These are phyloP conservation scores for Pouteria campechiana DNA, from an alignment of 179 eudicot species.

Conservation along the genomic window DNA sequence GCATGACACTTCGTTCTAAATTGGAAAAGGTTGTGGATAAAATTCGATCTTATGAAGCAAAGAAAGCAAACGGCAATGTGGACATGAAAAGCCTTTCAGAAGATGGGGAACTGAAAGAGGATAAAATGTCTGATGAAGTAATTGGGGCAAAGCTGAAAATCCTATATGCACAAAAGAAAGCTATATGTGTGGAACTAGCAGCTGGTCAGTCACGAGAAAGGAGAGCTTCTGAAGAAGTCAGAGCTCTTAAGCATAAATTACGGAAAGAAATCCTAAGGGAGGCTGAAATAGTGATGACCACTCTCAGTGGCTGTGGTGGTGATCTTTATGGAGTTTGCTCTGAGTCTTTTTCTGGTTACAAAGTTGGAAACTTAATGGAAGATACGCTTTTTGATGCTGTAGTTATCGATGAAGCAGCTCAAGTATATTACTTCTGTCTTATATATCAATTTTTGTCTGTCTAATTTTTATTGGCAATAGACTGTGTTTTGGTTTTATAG, in stretches of 20 bases:
- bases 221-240: slow-evolving; percentile 68
- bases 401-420: slow-evolving; percentile 98
- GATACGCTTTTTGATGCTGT: slow-evolving; percentile 85
- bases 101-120: slow-evolving; percentile 31
- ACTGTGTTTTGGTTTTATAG: slow-evolving; percentile 1
- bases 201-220: slow-evolving; percentile 70
- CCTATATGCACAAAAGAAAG: slow-evolving; percentile 65
- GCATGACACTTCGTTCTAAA: slow-evolving; percentile 51
- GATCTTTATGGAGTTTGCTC: slow-evolving; percentile 86
- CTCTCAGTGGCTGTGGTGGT: slow-evolving; percentile 99
- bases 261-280: slow-evolving; percentile 74
- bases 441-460: neutral
- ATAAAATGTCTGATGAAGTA: slow-evolving; percentile 47
- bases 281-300: slow-evolving; percentile 92
- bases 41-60: slow-evolving; percentile 70
- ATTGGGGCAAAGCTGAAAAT: slow-evolving; percentile 58
- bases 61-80: slow-evolving; percentile 61
- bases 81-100: slow-evolving; percentile 27
- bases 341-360: slow-evolving; percentile 51
- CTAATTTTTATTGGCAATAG: neutral
- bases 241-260: slow-evolving; percentile 57
- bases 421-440: slow-evolving; percentile 29
- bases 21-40: slow-evolving; percentile 79
- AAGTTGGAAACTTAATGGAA: slow-evolving; percentile 44
- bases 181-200: slow-evolving; percentile 59